phyloP scores from a whole-genome alignment of 2,329 filamentous ascomycete genomes.

The Diaporthe vexans region DNA sequence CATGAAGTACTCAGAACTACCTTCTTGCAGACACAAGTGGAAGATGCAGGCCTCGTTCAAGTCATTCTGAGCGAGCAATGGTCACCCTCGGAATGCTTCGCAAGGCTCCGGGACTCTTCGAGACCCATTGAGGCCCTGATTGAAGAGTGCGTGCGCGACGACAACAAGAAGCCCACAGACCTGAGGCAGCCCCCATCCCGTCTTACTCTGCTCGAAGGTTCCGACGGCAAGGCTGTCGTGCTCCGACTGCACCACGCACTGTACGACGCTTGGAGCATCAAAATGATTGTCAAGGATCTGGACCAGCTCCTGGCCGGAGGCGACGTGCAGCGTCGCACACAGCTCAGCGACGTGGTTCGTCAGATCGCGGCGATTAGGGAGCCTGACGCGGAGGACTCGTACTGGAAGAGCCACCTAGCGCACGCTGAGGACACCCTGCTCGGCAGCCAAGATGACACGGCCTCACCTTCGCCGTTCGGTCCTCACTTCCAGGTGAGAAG shows the following conservation, averaged over 20 bases:
- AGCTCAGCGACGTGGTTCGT: background rate
- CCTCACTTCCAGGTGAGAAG: constrained; percentile 41
- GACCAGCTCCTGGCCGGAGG: constrained; percentile 18
- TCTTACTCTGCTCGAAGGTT: constrained; percentile 43
- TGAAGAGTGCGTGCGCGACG: constrained; percentile 39
- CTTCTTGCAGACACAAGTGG: constrained; percentile 30
- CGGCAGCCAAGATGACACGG: background rate
- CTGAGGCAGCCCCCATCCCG: constrained; percentile 42
- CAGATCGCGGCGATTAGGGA: constrained; percentile 13
- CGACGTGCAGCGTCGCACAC: background rate
- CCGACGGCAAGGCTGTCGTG: constrained; percentile 44
- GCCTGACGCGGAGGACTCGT: background rate
- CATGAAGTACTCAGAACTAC: constrained; percentile 42
- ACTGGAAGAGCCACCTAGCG: constrained; percentile 20
- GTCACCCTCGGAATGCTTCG: constrained; percentile 6
- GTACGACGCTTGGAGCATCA: constrained; percentile 48
- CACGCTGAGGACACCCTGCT: constrained; percentile 16
- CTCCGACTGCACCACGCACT: constrained; percentile 46
- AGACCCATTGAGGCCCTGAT: constrained; percentile 15
- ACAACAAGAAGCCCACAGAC: constrained; percentile 41
- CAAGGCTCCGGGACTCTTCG: constrained; percentile 14
- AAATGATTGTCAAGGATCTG: constrained; percentile 45
- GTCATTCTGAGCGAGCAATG: constrained; percentile 37
- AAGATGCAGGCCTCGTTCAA: constrained; percentile 30
- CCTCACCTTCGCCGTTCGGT: constrained; percentile 34